phyloP scores from a whole-genome alignment of 2,329 filamentous ascomycete species.

The Pyricularia grisea region DNA sequence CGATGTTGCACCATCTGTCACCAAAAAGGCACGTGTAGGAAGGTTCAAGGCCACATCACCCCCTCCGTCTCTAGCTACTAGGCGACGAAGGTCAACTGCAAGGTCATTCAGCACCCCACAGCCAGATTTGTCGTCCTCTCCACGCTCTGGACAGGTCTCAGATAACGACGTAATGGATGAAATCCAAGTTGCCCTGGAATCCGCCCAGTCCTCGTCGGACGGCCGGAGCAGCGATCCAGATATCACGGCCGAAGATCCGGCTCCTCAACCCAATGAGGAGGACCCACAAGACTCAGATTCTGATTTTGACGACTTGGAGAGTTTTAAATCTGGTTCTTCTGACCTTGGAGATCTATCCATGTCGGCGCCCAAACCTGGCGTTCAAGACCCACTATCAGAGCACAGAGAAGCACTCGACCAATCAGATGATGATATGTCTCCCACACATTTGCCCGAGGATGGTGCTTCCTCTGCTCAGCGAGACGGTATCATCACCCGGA shows the following conservation, averaged over 20 bases:
- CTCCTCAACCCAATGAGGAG: background rate
- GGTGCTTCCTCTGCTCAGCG: background rate
- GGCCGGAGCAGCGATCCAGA: background rate
- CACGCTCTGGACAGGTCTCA: conserved; percentile 14
- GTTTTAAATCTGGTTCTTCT: background rate
- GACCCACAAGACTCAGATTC: background rate
- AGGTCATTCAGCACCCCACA: background rate
- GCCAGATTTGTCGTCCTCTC: background rate
- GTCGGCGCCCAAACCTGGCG: background rate
- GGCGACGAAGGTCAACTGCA: background rate
- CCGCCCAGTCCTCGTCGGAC: background rate
- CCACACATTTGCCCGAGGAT: background rate
- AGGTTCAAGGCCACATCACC: conserved; percentile 12
- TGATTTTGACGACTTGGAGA: background rate
- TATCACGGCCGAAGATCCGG: background rate
- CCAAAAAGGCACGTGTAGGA: conserved; percentile 25
- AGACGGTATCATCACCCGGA: background rate
- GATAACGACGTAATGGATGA: conserved; percentile 45
- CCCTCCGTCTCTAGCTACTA: conserved; percentile 4
- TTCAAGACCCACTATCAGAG: background rate
- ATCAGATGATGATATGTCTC: background rate
- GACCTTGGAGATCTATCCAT: background rate
- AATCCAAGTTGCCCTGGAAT: conserved; percentile 41
- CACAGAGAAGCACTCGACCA: background rate
- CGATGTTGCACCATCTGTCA: conserved; percentile 29